phyloP scores from a whole-genome alignment of 2,329 filamentous ascomycete genomes.

The Hypoxylon sp. region DNA sequence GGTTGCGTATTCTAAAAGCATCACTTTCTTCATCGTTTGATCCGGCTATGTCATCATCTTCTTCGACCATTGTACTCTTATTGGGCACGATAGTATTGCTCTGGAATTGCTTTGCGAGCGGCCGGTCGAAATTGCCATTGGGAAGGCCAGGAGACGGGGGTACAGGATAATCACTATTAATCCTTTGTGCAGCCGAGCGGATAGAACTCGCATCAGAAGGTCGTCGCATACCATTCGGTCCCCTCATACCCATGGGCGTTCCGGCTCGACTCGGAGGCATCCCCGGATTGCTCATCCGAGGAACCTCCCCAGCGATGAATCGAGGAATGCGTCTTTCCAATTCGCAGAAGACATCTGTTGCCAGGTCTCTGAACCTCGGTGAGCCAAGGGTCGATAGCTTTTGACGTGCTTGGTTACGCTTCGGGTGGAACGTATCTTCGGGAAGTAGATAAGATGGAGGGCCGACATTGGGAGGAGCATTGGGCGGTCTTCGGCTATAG shows the following conservation, averaged over 20 bases:
- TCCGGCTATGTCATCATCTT: slow-evolving; percentile 81
- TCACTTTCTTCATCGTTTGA: slow-evolving; percentile 73
- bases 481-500: slow-evolving; percentile 68
- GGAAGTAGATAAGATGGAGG: slow-evolving; percentile 84
- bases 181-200: slow-evolving; percentile 59
- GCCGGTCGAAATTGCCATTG: slow-evolving; percentile 78
- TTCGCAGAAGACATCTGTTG: slow-evolving; percentile 96
- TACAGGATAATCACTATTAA: slow-evolving; percentile 64
- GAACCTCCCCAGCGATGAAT: slow-evolving; percentile 79
- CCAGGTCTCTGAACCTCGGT: slow-evolving; percentile 89
- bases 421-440: slow-evolving; percentile 93
- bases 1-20: slow-evolving; percentile 72
- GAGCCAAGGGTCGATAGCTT: slow-evolving; percentile 91
- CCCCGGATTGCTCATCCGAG: slow-evolving; percentile 72
- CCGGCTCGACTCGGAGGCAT: slow-evolving; percentile 72
- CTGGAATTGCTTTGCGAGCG: slow-evolving; percentile 90
- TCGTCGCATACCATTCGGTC: slow-evolving; percentile 68
- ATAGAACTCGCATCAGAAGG: slow-evolving; percentile 76
- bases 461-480: slow-evolving; percentile 64
- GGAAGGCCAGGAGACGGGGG: slow-evolving; percentile 72
- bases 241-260: slow-evolving; percentile 70
- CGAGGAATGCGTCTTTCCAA: slow-evolving; percentile 90
- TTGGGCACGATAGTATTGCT: slow-evolving; percentile 97
- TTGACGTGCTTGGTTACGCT: slow-evolving; percentile 97
- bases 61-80: slow-evolving; percentile 97